Evolutionary conservation across 768 basidiomycete species (phyloP).

Genomic region (Tubosaeta brunneosetosa): DNA sequence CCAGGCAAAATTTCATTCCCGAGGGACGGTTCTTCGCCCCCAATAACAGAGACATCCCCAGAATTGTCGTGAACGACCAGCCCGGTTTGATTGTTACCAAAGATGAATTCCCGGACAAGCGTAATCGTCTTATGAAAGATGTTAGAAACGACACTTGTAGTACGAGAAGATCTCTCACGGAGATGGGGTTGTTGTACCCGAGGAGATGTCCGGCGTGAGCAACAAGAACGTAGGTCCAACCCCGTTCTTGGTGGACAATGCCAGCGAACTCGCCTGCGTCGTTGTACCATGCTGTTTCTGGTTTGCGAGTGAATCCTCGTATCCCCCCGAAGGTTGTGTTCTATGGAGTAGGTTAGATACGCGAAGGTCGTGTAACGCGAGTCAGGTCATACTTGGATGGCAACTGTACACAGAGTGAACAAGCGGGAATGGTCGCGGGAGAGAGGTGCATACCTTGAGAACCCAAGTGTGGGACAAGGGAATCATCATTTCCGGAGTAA

Average conservation of each 20-base stretch:
- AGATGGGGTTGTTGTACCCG: constrained; percentile 29
- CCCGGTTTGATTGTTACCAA: constrained; percentile 61
- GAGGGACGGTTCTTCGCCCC: constrained; percentile 47
- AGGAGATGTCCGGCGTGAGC: constrained; percentile 38
- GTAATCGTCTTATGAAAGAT: constrained; percentile 43
- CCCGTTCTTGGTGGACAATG: constrained; percentile 69
- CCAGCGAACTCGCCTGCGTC: constrained; percentile 55
- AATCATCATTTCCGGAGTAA: constrained; percentile 67
- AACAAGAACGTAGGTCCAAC: constrained; percentile 44
- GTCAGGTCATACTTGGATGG: constrained; percentile 43
- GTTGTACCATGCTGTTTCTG: constrained; percentile 62
- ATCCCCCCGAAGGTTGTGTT: constrained; percentile 78
- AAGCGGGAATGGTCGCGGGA: neutral
- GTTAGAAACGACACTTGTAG: neutral
- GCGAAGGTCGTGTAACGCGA: neutral
- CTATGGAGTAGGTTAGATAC: constrained; percentile 27
- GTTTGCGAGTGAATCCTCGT: constrained; percentile 66
- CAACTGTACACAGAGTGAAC: constrained; percentile 33
- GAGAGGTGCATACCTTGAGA: constrained; percentile 47
- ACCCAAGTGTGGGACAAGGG: constrained; percentile 55
- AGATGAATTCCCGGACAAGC: constrained; percentile 60
- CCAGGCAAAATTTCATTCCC: constrained; percentile 48
- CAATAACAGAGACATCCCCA: constrained; percentile 32
- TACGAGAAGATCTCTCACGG: constrained; percentile 37
- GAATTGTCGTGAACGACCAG: constrained; percentile 37